Base-by-base conservation (phyloP, 805 yeast genomes). In the Saturnispora diversa region DNA sequence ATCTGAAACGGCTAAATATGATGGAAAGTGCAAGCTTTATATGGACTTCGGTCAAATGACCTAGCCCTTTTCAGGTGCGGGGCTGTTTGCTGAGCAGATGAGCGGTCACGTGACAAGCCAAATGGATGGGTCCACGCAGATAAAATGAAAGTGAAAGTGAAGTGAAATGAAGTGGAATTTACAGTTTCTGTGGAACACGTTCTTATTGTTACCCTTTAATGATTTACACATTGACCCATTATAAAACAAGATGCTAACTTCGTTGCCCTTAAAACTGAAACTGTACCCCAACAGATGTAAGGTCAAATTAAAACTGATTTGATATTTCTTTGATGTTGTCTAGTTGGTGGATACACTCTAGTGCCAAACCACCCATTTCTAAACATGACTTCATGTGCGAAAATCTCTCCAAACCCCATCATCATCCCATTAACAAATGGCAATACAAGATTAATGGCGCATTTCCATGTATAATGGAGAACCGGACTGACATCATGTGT, bases 401-500 rank as follows among this genome's bases (percentile, higher is more conserved):
- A 65, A 16, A 90, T 78, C 64, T 90, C 97, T 2, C 97, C 97
- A 58, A 90, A 86, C 0, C 97, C 97, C 37, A 90, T 71, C 95
- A 88, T 88, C 62, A 90, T 66, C 7, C 97, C 97, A 53, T 90
- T 90, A 50, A 90, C 68, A 53, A 90, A 87, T 2, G 97, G 97
- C 34, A 90, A 63, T 2, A 87, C 56, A 50, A 90, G 62, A 51
- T 90, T 90, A 47, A 90, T 76, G 2, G 87, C 71, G 17, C 81
- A 58, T n/a, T 70, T 66, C 30, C 65, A 60, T 20, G 72, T 32
- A 28, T 73, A 60, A 5, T 23, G 11, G 3, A 45, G 31, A 7
- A 40, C 31, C 7, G 33, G 20, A 13, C 19, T 24, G 24, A 33
- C 13, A 17, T 26, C 26, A 5, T 12, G 26, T 6, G 9, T 17